These are phyloP conservation scores for Kalmanozyma brasiliensis DNA, from an alignment of 1,284 basidiomycete genomes.

Conservation along the genomic window DNA sequence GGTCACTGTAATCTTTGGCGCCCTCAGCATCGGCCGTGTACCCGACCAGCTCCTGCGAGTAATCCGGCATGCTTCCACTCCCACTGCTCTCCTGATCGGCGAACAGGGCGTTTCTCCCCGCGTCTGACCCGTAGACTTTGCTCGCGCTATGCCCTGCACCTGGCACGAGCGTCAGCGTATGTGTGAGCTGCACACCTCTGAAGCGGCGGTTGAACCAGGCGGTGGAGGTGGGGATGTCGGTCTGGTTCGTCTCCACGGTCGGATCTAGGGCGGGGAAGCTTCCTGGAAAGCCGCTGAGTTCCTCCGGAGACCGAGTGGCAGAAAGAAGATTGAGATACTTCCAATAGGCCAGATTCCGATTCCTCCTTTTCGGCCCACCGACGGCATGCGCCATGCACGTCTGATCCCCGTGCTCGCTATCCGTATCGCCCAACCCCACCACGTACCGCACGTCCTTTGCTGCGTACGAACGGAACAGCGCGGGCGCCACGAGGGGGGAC, in stretches of 20 bases:
- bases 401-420: conserved; percentile 50
- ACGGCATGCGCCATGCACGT: conserved; percentile 50
- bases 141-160: conserved; percentile 58
- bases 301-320: conserved; percentile 6
- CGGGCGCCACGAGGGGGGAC: conserved; percentile 3
- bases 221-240: conserved; percentile 26
- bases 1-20: conserved; percentile 12
- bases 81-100: conserved; percentile 15
- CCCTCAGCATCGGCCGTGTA: conserved; percentile 28
- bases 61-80: conserved; percentile 15
- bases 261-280: conserved; percentile 43
- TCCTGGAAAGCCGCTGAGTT: conserved; percentile 39
- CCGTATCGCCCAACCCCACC: conserved; percentile 42
- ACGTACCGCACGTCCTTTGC: conserved; percentile 54
- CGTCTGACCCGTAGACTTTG: conserved; percentile 48
- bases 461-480: conserved; percentile 43
- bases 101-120: conserved; percentile 63
- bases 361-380: conserved; percentile 39
- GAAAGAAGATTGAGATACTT: conserved; percentile 58
- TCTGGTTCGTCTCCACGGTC: conserved; percentile 9
- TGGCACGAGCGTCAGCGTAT: conserved; percentile 52
- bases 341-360: conserved; percentile 56
- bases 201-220: conserved; percentile 14
- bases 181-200: conserved; percentile 28
- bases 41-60: conserved; percentile 15